Evolutionary conservation across 176 grass and related monocot species (phyloP).

Genomic region (Lolium rigidum): DNA sequence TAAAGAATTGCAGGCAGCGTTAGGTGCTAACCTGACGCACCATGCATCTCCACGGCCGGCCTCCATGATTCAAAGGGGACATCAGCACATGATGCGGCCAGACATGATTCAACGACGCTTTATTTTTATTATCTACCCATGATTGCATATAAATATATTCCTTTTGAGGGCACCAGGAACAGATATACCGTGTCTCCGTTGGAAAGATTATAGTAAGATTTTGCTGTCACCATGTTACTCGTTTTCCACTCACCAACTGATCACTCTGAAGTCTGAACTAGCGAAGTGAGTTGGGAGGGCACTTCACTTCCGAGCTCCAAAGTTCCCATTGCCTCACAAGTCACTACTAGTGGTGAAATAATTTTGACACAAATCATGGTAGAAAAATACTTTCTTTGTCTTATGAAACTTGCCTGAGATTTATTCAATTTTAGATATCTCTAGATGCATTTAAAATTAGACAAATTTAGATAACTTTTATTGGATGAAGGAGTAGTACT

Average conservation of each 20-base stretch:
- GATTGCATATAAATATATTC: background rate
- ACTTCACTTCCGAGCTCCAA: background rate
- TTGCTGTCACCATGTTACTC: background rate
- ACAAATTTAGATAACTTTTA: no score
- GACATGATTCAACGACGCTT: constrained; percentile 10
- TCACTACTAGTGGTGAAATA: background rate
- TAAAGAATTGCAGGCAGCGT: constrained; percentile 23
- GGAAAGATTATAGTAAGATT: no score
- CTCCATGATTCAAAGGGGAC: constrained; percentile 7
- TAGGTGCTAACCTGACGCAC: constrained; percentile 45
- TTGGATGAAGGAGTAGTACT: no score
- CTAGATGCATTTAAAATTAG: no score
- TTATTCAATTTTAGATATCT: no score
- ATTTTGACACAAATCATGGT: background rate
- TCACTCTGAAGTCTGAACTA: background rate
- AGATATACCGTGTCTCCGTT: background rate
- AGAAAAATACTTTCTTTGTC: no score
- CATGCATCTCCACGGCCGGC: background rate
- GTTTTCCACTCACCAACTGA: background rate
- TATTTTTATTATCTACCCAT: background rate
- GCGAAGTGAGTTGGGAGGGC: background rate
- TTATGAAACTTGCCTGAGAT: no score
- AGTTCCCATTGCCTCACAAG: background rate
- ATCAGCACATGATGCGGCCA: constrained; percentile 43
- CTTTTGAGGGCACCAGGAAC: constrained; percentile 20